phyloP scores from a whole-genome alignment of 148 eudicot genomes.

The Diospyros lotus region DNA sequence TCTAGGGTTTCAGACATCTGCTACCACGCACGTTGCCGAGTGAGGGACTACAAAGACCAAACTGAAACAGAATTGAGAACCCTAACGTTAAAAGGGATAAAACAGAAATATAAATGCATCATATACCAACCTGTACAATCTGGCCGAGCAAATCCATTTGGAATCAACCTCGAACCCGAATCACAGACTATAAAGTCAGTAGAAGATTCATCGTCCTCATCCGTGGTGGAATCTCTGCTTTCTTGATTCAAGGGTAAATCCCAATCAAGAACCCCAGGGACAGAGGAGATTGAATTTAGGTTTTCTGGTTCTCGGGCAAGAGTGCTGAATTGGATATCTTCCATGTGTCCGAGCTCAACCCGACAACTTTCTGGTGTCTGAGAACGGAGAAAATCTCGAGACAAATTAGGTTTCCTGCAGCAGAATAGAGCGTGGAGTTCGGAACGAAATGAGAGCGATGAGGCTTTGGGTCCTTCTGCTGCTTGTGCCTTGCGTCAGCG shows the following conservation, averaged over 20 bases:
- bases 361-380: neutral
- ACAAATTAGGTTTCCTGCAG: conserved; percentile 7
- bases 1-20: conserved; percentile 1
- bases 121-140: conserved; percentile 46
- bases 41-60: neutral
- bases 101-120: neutral
- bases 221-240: conserved; percentile 31
- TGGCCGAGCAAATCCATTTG: conserved; percentile 46
- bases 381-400: conserved; percentile 5
- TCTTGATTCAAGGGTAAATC: conserved; percentile 20
- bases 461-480: neutral
- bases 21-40: neutral
- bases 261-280: conserved; percentile 27
- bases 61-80: neutral
- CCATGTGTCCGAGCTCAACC: conserved; percentile 25
- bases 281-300: conserved; percentile 29
- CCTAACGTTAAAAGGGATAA: neutral
- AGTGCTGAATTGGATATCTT: conserved; percentile 20
- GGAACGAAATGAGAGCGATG: neutral
- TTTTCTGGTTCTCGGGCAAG: conserved; percentile 31
- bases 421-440: neutral
- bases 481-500: neutral
- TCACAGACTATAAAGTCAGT: conserved; percentile 62
- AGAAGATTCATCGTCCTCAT: conserved; percentile 39
- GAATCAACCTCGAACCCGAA: conserved; percentile 44